Evolutionary conservation across 352 stramenopile genomes (phyloP), one percentile per base, ranked within the genome.

Genomic region (Globisporangium solare): DNA sequence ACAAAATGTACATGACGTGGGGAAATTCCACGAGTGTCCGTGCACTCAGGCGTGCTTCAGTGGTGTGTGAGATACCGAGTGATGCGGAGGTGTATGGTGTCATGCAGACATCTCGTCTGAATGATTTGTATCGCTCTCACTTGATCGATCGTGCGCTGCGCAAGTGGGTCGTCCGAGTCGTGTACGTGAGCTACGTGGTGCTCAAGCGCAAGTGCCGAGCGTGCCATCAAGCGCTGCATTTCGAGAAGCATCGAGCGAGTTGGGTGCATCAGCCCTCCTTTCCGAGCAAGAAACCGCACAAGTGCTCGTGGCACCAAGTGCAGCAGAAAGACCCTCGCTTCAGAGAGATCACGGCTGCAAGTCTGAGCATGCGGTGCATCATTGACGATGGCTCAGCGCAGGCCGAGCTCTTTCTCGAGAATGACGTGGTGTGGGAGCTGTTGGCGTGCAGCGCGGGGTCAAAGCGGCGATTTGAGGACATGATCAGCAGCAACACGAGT

Each of bases 311-410:
- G 64, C 63, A 74, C 24, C 67, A 86, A 42, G 40, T 82, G 24
- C 24, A 53, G 8, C 56, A 67, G 20, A 67, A 60, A 24, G 63
- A 77, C 43, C 55, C 70, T n/a, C 51, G 55, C 0, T 76, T 89
- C 47, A 55, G 46, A 6, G 41, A 57, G 7, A 61, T 61, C 14
- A 89, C 75, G 7, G 72, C 70, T 22, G 56, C 90, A 55, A 70
- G 60, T 13, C 73, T 67, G 24, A 79, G 64, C 0, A 53, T 83
- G 47, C 76, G 83, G 0, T 88, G 85, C 48, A 68, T 91, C 53
- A 64, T 92, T 41, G 85, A 94, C 52, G 85, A 94, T 43, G 80
- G 82, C 0, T 89, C 79, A 0, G 85, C 70, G 0, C 85, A 94
- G 60, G 78, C 71, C 8, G 85, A 94, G 60, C 47, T 94, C 1